phyloP scores from a whole-genome alignment of 2,329 filamentous ascomycete genomes.

The Phaeosphaeriaceae sp. region DNA sequence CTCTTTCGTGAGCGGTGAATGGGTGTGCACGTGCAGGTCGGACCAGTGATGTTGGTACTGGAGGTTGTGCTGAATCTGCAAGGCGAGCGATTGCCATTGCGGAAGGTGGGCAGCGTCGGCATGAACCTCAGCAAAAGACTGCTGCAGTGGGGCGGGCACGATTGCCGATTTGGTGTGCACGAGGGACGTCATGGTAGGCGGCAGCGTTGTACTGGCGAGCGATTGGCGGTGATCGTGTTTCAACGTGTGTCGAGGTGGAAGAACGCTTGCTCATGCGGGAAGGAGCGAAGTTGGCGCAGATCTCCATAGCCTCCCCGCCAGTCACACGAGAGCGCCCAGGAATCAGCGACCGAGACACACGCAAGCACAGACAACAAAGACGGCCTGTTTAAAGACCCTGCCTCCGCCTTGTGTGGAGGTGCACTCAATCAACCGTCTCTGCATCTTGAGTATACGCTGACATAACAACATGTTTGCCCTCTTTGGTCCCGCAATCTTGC shows the following conservation, averaged over 20 bases:
- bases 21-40: constrained; percentile 62
- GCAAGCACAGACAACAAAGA: constrained; percentile 11
- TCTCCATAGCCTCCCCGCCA: constrained; percentile 13
- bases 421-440: background rate
- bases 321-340: constrained; percentile 16
- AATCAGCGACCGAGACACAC: constrained; percentile 6
- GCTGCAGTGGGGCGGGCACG: constrained; percentile 42
- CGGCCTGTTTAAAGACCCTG: background rate
- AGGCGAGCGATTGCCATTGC: constrained; percentile 59
- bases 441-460: background rate
- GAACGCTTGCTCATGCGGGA: constrained; percentile 37
- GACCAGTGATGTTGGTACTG: constrained; percentile 79
- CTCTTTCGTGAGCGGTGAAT: constrained; percentile 48
- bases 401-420: background rate
- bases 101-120: constrained; percentile 32
- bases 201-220: constrained; percentile 11
- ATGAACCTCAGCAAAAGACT: constrained; percentile 34
- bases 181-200: constrained; percentile 34
- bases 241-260: constrained; percentile 22
- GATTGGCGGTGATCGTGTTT: constrained; percentile 35
- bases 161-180: constrained; percentile 32
- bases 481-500: constrained; percentile 28
- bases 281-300: constrained; percentile 36
- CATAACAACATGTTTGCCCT: constrained; percentile 31
- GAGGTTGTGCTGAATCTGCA: constrained; percentile 73